Evolutionary conservation across 2,329 filamentous ascomycete genomes (phyloP).

Genomic region (Venturia effusa): DNA sequence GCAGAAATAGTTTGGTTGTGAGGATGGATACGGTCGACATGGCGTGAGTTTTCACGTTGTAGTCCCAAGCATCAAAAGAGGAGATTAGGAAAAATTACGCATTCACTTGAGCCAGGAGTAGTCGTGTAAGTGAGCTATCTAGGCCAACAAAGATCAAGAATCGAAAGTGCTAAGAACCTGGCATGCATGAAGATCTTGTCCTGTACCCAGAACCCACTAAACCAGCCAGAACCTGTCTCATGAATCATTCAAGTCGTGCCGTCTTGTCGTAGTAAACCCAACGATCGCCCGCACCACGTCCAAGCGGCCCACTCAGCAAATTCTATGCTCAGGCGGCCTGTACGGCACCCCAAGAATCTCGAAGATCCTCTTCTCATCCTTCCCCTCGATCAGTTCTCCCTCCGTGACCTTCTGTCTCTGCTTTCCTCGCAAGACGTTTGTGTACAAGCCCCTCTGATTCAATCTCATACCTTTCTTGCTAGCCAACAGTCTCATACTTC

Average conservation of each 20-base stretch:
- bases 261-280: neutral
- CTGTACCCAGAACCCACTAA: neutral
- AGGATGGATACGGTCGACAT: too few species aligned
- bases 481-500: slow-evolving; percentile 71
- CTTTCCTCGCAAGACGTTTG: slow-evolving; percentile 52
- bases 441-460: slow-evolving; percentile 74
- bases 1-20: too few species aligned
- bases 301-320: slow-evolving; percentile 41
- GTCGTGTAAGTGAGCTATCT: too few species aligned
- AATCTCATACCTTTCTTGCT: slow-evolving; percentile 72
- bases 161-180: too few species aligned
- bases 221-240: neutral
- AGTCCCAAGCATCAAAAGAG: too few species aligned
- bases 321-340: slow-evolving; percentile 65
- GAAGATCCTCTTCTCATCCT: slow-evolving; percentile 71
- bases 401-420: slow-evolving; percentile 51
- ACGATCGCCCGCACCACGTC: neutral
- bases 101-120: too few species aligned
- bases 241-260: neutral
- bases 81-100: too few species aligned
- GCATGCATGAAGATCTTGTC: too few species aligned
- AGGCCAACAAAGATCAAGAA: too few species aligned
- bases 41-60: too few species aligned
- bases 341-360: slow-evolving; percentile 73
- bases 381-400: slow-evolving; percentile 62